Evolutionary conservation across 495 filamentous ascomycete species (phyloP).

Genomic region (Penicillium salamii): DNA sequence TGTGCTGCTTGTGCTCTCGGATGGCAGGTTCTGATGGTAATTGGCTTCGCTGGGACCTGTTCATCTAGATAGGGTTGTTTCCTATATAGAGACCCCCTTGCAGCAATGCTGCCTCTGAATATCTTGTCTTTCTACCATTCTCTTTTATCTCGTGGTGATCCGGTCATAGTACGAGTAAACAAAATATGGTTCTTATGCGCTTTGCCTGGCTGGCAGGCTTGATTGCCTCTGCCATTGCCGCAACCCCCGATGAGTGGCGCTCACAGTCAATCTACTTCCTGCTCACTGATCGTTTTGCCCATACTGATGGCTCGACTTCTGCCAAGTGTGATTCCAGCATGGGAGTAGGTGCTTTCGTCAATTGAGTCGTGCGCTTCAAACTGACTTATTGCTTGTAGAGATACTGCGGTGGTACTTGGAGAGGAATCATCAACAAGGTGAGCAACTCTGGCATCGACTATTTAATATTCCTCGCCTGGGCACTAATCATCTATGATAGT

Average conservation of each 20-base stretch:
- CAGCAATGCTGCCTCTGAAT: neutral
- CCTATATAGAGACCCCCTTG: neutral
- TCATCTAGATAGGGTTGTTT: too few species aligned
- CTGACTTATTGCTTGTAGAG: conserved; percentile 10
- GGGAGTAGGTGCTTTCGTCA: conserved; percentile 22
- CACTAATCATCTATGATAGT: conserved; percentile 23
- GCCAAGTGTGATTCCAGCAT: conserved; percentile 45
- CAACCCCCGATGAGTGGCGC: conserved; percentile 54
- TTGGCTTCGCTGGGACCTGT: neutral
- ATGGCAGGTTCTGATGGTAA: neutral
- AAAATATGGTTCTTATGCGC: conserved; percentile 11
- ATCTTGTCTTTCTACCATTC: neutral
- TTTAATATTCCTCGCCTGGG: neutral
- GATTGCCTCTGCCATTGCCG: conserved; percentile 29
- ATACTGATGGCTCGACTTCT: conserved; percentile 62
- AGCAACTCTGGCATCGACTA: conserved; percentile 5
- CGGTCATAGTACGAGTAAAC: too few species aligned
- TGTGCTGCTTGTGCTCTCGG: neutral
- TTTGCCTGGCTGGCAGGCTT: conserved; percentile 19
- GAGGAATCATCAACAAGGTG: conserved; percentile 66
- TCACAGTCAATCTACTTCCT: conserved; percentile 70
- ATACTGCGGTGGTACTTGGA: conserved; percentile 77
- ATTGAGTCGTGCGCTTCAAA: too few species aligned
- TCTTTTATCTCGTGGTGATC: neutral
- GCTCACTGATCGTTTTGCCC: conserved; percentile 73